Evolutionary conservation across 2,329 filamentous ascomycete species (phyloP).

Genomic region (Stemphylium vesicarium): DNA sequence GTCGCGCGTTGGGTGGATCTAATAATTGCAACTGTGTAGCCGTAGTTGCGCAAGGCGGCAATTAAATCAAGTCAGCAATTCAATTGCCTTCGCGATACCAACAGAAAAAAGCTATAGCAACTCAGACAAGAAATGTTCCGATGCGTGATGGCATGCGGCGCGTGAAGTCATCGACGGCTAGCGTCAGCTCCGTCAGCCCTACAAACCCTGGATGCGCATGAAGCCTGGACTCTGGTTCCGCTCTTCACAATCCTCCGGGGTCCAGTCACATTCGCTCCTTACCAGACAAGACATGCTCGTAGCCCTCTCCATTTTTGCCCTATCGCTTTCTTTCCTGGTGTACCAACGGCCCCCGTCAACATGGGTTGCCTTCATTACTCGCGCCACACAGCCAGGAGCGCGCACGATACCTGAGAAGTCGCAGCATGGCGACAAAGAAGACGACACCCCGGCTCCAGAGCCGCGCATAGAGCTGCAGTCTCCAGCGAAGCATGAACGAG

Average conservation of each 20-base stretch:
- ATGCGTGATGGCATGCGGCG: constrained; percentile 18
- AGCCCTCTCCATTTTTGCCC: constrained; percentile 45
- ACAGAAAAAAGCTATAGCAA: neutral
- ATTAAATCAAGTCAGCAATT: neutral
- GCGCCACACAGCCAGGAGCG: constrained; percentile 14
- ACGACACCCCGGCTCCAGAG: constrained; percentile 17
- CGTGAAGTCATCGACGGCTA: constrained; percentile 19
- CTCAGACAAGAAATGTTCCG: constrained; percentile 2
- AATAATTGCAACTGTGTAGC: neutral
- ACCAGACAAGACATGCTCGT: constrained; percentile 45
- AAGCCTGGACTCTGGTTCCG: constrained; percentile 9
- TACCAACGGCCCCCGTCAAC: constrained; percentile 46
- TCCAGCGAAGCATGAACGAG: constrained; percentile 8
- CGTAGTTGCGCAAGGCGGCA: neutral
- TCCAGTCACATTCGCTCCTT: constrained; percentile 14
- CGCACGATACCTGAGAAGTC: constrained; percentile 21
- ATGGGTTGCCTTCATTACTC: constrained; percentile 38
- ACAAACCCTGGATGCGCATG: constrained; percentile 15
- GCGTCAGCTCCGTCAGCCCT: constrained; percentile 24
- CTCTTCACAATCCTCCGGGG: constrained; percentile 18
- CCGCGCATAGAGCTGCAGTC: constrained; percentile 22
- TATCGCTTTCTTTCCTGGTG: constrained; percentile 46
- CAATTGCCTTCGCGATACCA: neutral
- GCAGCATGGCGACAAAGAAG: constrained; percentile 20
- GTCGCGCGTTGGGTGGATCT: constrained; percentile 8